Base-by-base conservation (phyloP, 352 stramenopile species). In the Pythium phragmiticola region DNA sequence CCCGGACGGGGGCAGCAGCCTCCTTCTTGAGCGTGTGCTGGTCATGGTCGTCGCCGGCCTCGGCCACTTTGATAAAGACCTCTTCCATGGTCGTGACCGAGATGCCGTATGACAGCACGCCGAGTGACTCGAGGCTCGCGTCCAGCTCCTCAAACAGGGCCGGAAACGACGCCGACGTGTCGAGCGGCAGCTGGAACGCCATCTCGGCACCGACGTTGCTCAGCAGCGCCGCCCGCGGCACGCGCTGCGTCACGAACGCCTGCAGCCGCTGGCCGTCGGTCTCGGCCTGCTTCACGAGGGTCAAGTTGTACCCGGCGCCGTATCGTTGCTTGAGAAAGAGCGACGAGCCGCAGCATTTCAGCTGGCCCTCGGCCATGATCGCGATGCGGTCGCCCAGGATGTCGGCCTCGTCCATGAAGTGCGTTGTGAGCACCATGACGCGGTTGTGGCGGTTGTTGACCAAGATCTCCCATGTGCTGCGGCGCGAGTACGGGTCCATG, bases 381-480 rank as follows among this genome's bases (percentile, higher is more conserved):
- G 88, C 85, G n/a, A 98, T 96, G 16, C 88, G 80, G 47, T 98
- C 91, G 9, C 86, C 89, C 0, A 98, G 69, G 28, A 97, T 72
- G 55, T 98, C 91, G 9, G 92, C 90, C 69, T 98, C 94, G 64
- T 98, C 82, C 84, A 94, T 92, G 54, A 91, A 94, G 56, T 98
- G 93, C 14, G 91, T 98, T 21, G 87, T 97, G 17, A 98, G 69
- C 33, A 98, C 80, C 16, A 98, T 70, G 7, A 96, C 68, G 17
- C 86, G 77, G 19, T 76, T 73, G 60, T 81, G 78, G 60, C 70
- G 68, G 17, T 85, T 74, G 62, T 92, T 87, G 14, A 98, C 58
- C 33, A 68, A 45, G 39, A 46, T 46, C 16, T 97, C 78, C 94
- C 94, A 98, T 9, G 71, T 89, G 55, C 70, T 88, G 2, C 81